These are phyloP conservation scores for Neurospora tetraspora DNA, from an alignment of 495 filamentous ascomycete species.

Conservation along the genomic window DNA sequence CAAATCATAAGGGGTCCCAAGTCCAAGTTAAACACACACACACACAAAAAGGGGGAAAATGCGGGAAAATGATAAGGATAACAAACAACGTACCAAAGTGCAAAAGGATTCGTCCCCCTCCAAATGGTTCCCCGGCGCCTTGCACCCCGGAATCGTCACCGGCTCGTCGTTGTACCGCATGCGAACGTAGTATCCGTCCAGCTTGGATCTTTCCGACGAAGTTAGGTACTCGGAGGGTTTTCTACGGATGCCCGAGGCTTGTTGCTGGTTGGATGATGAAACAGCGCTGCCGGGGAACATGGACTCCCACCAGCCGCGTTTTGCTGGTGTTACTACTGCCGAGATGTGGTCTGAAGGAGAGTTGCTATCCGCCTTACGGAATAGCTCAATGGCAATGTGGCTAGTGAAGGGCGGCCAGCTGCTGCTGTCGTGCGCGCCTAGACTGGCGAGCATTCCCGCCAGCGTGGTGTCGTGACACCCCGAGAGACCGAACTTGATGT, in stretches of 20 bases:
- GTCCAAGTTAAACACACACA: neutral
- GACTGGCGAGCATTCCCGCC: slow-evolving; percentile 62
- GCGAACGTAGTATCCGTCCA: slow-evolving; percentile 80
- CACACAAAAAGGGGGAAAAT: too few species aligned
- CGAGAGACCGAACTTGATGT: slow-evolving; percentile 48
- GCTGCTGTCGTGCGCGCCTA: slow-evolving; percentile 65
- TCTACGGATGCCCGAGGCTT: slow-evolving; percentile 35
- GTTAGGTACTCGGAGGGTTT: slow-evolving; percentile 39
- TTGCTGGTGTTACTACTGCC: slow-evolving; percentile 4
- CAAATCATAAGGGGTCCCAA: too few species aligned
- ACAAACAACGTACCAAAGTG: slow-evolving; percentile 53
- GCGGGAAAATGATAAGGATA: neutral
- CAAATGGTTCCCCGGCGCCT: slow-evolving; percentile 65
- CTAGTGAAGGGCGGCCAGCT: slow-evolving; percentile 89
- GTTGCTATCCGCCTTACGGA: slow-evolving; percentile 38
- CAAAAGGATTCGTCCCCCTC: slow-evolving; percentile 87
- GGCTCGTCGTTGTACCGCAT: slow-evolving; percentile 82
- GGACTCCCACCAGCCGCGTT: slow-evolving; percentile 36
- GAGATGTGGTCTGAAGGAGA: neutral
- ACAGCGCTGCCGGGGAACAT: slow-evolving; percentile 27
- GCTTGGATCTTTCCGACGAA: slow-evolving; percentile 38
- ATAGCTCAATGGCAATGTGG: slow-evolving; percentile 85
- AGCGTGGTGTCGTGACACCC: slow-evolving; percentile 96
- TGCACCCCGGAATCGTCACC: slow-evolving; percentile 74
- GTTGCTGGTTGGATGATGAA: slow-evolving; percentile 5